Evolutionary conservation across 768 basidiomycete genomes (phyloP), one percentile per base, ranked within the genome.

Genomic region (Leccinum boreale): DNA sequence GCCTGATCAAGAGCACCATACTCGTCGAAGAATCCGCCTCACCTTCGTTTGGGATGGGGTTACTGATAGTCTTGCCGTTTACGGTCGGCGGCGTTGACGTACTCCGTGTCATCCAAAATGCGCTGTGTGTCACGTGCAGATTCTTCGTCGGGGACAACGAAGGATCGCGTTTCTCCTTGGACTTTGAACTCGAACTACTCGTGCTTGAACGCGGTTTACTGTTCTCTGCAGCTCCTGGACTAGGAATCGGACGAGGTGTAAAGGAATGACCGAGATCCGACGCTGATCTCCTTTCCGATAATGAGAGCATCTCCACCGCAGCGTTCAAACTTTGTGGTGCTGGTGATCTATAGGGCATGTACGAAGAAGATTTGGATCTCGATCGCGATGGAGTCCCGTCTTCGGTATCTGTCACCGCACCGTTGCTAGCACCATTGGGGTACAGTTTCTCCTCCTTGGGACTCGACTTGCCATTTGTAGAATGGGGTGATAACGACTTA

Each of bases 31-130:
- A 56, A 52, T 36, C 21, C 21, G 49, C 52, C 80, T 57, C 59
- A 89, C 90, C 84, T 68, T 83, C 80, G 67, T 93, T 88, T 21
- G 84, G 77, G 21, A 90, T 82, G 7, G 90, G 90, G 17, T 65
- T 75, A 62, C 90, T 84, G 53, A 92, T 92, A 46, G 77, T 77
- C 69, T 83, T 90, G 29, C 86, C 86, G 47, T 79, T 79, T 50
- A 85, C 73, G 12, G 76, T 80, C 4, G 80, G 78, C 31, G 70
- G 73, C 9, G 73, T 73, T 17, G 75, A 75, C 9, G 64, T 59
- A 49, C 71, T 73, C 47, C 71, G 74, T n/a, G 67, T 66, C 62
- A 69, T 70, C 68, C 73, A 71, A 56, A 68, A 71, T 31, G 62
- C 56, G 12, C 69, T 72, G 54, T 74, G 65, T 23, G 73, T 64